phyloP scores from a whole-genome alignment of 2,329 filamentous ascomycete genomes.

The Sclerotinia spermophila region DNA sequence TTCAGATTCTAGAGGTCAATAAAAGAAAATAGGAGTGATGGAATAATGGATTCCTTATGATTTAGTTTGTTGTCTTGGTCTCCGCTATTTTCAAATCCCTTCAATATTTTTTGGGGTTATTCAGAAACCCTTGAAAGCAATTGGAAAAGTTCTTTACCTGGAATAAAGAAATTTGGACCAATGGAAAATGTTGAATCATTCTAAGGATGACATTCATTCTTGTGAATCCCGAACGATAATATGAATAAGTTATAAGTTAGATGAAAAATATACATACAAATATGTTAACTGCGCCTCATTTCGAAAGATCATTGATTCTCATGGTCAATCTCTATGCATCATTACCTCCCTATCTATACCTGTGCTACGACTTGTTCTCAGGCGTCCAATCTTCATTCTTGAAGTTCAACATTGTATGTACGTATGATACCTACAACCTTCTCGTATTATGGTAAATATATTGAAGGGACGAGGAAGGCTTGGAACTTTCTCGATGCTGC shows the following conservation, averaged over 20 bases:
- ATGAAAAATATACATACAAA: too few relatives aligned
- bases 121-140: background rate
- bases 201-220: too few relatives aligned
- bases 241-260: too few relatives aligned
- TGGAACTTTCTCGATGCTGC: background rate
- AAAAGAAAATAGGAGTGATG: constrained; percentile 13
- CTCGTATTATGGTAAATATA: background rate
- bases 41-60: background rate
- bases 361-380: background rate
- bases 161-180: background rate
- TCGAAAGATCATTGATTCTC: background rate
- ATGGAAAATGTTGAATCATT: background rate
- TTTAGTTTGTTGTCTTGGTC: constrained; percentile 8
- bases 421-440: background rate
- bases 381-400: background rate
- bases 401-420: background rate
- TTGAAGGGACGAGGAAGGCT: background rate
- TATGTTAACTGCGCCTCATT: background rate
- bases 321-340: background rate
- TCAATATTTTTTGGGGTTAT: background rate
- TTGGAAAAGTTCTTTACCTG: background rate
- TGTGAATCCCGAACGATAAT: too few relatives aligned
- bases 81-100: constrained; percentile 11
- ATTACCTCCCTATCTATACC: background rate
- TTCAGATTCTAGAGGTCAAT: background rate